Base-by-base conservation (phyloP, 208 protist species). In the Acanthamoeba triangularis region DNA sequence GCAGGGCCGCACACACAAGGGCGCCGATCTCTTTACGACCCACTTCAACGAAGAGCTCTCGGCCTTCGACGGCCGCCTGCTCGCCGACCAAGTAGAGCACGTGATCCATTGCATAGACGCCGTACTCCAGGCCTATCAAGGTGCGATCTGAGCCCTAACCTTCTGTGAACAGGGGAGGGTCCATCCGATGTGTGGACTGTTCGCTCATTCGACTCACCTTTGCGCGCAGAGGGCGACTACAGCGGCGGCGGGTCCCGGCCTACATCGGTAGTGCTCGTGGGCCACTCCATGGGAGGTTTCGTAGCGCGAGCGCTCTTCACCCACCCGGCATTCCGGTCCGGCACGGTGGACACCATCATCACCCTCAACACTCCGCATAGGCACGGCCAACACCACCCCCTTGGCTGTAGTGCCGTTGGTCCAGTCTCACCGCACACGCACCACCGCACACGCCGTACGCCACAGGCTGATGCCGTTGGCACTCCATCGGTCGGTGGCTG, bases 231-330 rank as follows among this genome's bases (percentile, higher is more conserved):
- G 54, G 54, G 54, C 18, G 14, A 59, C 18, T 59, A 25, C 54
- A 59, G 54, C 7, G 30, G 33, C 28, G 25, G 13, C 30, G 37
- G 37, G 28, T 28, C 41, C 25, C 41, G 78, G 28, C 78, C 78
- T 1, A 85, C 37, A 52, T 95, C 92, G 13, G 92, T 95, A 0
- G 54, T 95, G 25, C 25, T 95, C 14, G 92, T 95, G 25, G 92
- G 92, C 35, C 92, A 95, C n/a, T 95, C 92, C 16, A 95, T 95
- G 92, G 92, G 92, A 4, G 92, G 92, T 7, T 90, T 95, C 8
- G 78, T 90, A 20, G 67, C 92, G 10, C 92, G 92, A 7, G 67
- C 92, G 28, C 52, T 90, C 49, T 85, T 95, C 49, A 30, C 25
- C 18, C 78, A 59, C 28, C 92, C 74, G 30, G 33, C 47, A 6